Conservation (phyloP, 106 monocot genomes). For the Dendrobium catenatum region DNA sequence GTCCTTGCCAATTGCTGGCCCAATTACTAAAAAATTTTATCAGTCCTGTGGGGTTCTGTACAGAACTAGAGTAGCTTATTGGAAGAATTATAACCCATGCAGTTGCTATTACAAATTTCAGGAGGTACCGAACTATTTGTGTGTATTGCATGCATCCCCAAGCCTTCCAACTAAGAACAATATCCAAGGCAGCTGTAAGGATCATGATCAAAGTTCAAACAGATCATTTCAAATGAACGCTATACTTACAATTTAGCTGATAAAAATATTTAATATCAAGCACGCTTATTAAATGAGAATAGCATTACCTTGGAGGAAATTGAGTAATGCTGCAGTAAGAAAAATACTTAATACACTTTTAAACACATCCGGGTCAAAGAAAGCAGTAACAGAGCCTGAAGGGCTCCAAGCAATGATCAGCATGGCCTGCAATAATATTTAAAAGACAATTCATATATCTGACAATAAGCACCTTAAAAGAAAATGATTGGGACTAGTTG, state of each 20-base stretch:
- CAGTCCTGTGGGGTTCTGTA: slow-evolving; percentile 83
- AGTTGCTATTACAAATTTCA: slow-evolving; percentile 77
- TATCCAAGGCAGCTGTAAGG: slow-evolving; percentile 69
- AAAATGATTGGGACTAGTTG: not conserved
- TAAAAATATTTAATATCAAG: not conserved
- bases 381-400: slow-evolving; percentile 53
- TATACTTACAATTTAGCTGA: not conserved
- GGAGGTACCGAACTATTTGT: slow-evolving; percentile 74
- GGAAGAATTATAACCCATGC: slow-evolving; percentile 84
- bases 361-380: slow-evolving; percentile 86
- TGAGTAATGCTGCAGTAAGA: slow-evolving; percentile 86
- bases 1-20: slow-evolving; percentile 62
- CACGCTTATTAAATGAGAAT: not conserved
- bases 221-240: not conserved
- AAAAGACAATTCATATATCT: not conserved
- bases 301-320: slow-evolving; percentile 78
- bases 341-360: slow-evolving; percentile 80
- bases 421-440: slow-evolving; percentile 64
- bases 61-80: slow-evolving; percentile 67
- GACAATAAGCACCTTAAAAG: slow-evolving; percentile 2
- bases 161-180: slow-evolving; percentile 91
- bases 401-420: slow-evolving; percentile 96
- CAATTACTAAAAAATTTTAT: slow-evolving; percentile 79
- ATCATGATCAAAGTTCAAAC: not conserved
- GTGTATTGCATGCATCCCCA: slow-evolving; percentile 84